Conservation (phyloP, 345 rosid species). For the Lepidium sativum region DNA sequence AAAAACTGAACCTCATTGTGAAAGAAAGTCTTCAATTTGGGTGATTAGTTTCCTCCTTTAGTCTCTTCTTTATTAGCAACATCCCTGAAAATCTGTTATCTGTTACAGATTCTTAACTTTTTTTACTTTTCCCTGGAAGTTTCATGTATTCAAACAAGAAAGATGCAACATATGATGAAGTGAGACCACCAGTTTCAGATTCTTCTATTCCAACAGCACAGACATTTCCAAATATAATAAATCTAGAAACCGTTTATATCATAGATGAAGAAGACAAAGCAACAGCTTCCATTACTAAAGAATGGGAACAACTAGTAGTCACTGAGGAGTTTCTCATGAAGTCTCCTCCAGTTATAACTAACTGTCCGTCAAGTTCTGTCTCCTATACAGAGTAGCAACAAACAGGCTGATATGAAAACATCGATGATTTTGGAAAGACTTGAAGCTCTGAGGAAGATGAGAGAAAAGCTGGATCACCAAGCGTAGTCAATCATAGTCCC, state of each 20-base stretch:
- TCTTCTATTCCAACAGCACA: conserved; percentile 19
- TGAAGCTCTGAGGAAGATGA: conserved; percentile 61
- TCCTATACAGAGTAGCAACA: conserved; percentile 34
- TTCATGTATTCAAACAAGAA: conserved; percentile 29
- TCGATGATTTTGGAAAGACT: conserved; percentile 79
- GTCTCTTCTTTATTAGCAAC: not conserved
- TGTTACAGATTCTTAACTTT: not conserved
- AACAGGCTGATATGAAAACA: conserved; percentile 49
- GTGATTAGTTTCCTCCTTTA: conserved; percentile 30
- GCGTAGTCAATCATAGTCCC: conserved; percentile 10
- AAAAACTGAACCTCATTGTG: conserved; percentile 55
- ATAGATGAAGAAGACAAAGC: conserved; percentile 33
- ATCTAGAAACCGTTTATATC: conserved; percentile 15
- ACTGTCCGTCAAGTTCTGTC: conserved; percentile 29
- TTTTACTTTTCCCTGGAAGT: conserved; percentile 23
- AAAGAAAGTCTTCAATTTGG: conserved; percentile 73
- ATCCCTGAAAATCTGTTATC: not conserved
- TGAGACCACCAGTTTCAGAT: conserved; percentile 21
- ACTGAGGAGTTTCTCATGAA: conserved; percentile 35
- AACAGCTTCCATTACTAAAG: conserved; percentile 47
- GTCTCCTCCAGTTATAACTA: conserved; percentile 34
- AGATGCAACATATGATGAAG: conserved; percentile 31
- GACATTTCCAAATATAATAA: conserved; percentile 12
- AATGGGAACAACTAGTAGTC: conserved; percentile 82
- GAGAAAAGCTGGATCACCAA: conserved; percentile 45